Evolutionary conservation across 2,329 filamentous ascomycete genomes (phyloP).

Genomic region (Apiospora saccharicola): DNA sequence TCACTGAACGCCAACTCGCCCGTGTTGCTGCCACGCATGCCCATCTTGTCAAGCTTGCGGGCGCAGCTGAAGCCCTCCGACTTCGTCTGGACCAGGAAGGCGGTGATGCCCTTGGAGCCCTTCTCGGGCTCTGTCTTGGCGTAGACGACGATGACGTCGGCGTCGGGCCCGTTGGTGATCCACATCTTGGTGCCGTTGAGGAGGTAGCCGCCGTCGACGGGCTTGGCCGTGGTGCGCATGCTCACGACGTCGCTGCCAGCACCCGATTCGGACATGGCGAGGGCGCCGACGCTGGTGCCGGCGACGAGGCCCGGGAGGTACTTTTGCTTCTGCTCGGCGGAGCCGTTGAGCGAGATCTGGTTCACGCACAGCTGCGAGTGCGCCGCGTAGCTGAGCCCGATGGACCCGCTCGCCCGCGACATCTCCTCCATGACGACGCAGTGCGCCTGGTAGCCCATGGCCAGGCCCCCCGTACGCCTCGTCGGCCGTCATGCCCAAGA

Average conservation of each 20-base stretch:
- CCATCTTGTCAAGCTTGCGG: constrained; percentile 95
- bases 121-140: constrained; percentile 87
- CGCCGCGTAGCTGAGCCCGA: constrained; percentile 91
- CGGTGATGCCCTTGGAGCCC: constrained; percentile 90
- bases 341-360: constrained; percentile 91
- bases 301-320: constrained; percentile 84
- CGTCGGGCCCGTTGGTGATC: constrained; percentile 98
- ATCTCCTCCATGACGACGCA: constrained; percentile 96
- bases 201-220: constrained; percentile 83
- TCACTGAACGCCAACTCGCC: constrained; percentile 91
- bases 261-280: constrained; percentile 95
- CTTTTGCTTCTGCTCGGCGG: constrained; percentile 76
- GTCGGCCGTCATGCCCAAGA: constrained; percentile 92
- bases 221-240: constrained; percentile 87
- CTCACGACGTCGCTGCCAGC: constrained; percentile 93
- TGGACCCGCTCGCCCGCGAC: constrained; percentile 82
- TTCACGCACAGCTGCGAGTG: constrained; percentile 98
- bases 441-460: constrained; percentile 95
- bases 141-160: constrained; percentile 94
- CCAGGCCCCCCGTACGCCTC: constrained; percentile 88
- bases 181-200: constrained; percentile 97
- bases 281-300: constrained; percentile 81
- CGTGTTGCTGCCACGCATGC: constrained; percentile 96
- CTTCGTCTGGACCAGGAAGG: constrained; percentile 83
- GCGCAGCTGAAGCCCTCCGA: constrained; percentile 82